Conservation (phyloP, 1,139 yeast genomes). For the Candida tetrigidarum region DNA sequence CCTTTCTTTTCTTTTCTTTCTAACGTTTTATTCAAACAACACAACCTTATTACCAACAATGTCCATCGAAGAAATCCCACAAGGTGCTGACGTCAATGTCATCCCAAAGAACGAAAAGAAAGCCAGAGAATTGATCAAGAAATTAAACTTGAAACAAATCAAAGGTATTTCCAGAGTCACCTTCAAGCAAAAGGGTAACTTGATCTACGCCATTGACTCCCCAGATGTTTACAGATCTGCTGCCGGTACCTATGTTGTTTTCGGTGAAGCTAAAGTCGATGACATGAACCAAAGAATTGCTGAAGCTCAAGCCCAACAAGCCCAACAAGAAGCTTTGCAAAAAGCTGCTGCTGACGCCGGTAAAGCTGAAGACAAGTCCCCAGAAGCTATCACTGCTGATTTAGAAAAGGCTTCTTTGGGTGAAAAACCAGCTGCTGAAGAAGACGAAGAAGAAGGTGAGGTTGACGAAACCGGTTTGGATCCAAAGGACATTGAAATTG, state of each 20-base stretch:
- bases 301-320: slow-evolving; percentile 55
- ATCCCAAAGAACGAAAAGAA: slow-evolving; percentile 93
- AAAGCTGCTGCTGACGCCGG: slow-evolving; percentile 50
- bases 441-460: slow-evolving; percentile 63
- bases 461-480: slow-evolving; percentile 83
- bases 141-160: slow-evolving; percentile 89
- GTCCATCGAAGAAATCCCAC: slow-evolving; percentile 74
- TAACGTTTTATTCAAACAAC: not conserved
- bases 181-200: slow-evolving; percentile 92
- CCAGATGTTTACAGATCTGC: slow-evolving; percentile 96
- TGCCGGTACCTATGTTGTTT: slow-evolving; percentile 95
- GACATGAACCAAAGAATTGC: slow-evolving; percentile 83
- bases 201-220: slow-evolving; percentile 87
- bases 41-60: slow-evolving; percentile 26
- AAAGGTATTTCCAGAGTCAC: slow-evolving; percentile 96
- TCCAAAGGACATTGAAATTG: slow-evolving; percentile 77
- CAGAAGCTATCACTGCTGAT: slow-evolving; percentile 89
- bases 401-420: slow-evolving; percentile 77
- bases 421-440: slow-evolving; percentile 39
- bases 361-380: slow-evolving; percentile 52
- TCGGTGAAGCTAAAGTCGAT: slow-evolving; percentile 98
- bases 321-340: slow-evolving; percentile 66
- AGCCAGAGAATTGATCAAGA: slow-evolving; percentile 90
- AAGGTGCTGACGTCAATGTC: slow-evolving; percentile 85
- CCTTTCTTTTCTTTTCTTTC: not conserved